phyloP scores from a whole-genome alignment of 495 filamentous ascomycete species.

The Talaromyces nanjingensis region DNA sequence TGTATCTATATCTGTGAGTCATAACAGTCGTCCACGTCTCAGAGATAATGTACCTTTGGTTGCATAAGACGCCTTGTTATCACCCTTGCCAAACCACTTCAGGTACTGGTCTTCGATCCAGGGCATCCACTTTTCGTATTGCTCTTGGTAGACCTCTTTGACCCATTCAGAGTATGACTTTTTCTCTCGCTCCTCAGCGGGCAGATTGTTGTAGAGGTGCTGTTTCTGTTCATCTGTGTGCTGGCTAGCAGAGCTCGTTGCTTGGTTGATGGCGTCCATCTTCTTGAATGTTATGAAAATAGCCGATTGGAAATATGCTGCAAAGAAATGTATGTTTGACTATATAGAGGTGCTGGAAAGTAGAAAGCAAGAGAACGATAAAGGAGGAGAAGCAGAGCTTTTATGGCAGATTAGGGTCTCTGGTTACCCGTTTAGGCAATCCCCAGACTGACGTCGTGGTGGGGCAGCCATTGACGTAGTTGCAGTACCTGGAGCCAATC shows the following conservation, averaged over 20 bases:
- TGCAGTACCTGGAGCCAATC: background rate
- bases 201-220: slow-evolving; percentile 3
- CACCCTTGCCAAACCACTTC: slow-evolving; percentile 57
- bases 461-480: slow-evolving; percentile 7
- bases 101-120: slow-evolving; percentile 70
- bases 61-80: slow-evolving; percentile 64
- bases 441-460: slow-evolving; percentile 3
- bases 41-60: slow-evolving; percentile 43
- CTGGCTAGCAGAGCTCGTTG: background rate
- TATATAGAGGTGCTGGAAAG: too few relatives aligned
- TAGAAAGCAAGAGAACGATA: background rate
- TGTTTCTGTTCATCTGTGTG: slow-evolving; percentile 8
- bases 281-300: too few relatives aligned
- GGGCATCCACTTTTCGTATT: slow-evolving; percentile 68
- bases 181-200: slow-evolving; percentile 14
- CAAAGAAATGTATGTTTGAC: too few relatives aligned
- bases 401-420: background rate
- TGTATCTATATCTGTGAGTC: slow-evolving; percentile 36
- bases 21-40: background rate
- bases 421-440: background rate
- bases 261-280: slow-evolving; percentile 4
- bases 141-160: slow-evolving; percentile 51
- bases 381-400: background rate
- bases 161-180: slow-evolving; percentile 45
- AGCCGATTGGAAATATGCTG: too few relatives aligned